Evolutionary conservation across 108 stramenopile genomes (phyloP).

Genomic region (Nitzschia sp.): DNA sequence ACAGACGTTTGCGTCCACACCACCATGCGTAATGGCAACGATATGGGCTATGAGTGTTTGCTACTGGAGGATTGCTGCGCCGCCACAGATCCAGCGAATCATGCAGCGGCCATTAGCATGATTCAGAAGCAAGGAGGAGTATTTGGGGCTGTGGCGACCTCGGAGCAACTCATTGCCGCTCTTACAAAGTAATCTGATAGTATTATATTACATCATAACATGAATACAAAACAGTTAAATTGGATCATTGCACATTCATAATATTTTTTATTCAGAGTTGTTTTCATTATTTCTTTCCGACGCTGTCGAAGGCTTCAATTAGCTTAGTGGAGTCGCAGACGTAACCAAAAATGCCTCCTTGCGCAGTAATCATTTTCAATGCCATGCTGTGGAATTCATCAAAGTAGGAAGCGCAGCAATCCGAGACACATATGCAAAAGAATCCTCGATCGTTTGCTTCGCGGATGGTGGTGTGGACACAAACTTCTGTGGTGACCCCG

Average conservation of each 20-base stretch:
- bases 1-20: constrained; percentile 68
- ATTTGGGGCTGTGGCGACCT: constrained; percentile 43
- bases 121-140: constrained; percentile 64
- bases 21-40: constrained; percentile 60
- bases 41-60: constrained; percentile 65
- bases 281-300: not conserved
- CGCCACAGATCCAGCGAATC: constrained; percentile 57
- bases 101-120: constrained; percentile 50
- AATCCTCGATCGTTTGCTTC: constrained; percentile 78
- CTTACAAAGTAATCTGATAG: constrained; percentile 11
- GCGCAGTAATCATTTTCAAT: constrained; percentile 63
- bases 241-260: too few relatives aligned
- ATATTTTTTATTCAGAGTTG: too few relatives aligned
- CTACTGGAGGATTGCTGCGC: constrained; percentile 55
- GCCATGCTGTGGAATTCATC: constrained; percentile 62
- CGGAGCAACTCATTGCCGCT: constrained; percentile 37
- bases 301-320: not conserved
- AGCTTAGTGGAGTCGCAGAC: constrained; percentile 15
- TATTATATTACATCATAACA: too few relatives aligned
- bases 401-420: constrained; percentile 73
- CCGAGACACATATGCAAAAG: constrained; percentile 57
- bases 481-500: constrained; percentile 82
- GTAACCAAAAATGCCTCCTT: constrained; percentile 68
- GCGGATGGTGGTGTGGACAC: constrained; percentile 75
- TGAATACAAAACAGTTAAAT: too few relatives aligned